These are phyloP conservation scores for Aspergillus ruber DNA, from an alignment of 2,329 filamentous ascomycete genomes.

Conservation along the genomic window DNA sequence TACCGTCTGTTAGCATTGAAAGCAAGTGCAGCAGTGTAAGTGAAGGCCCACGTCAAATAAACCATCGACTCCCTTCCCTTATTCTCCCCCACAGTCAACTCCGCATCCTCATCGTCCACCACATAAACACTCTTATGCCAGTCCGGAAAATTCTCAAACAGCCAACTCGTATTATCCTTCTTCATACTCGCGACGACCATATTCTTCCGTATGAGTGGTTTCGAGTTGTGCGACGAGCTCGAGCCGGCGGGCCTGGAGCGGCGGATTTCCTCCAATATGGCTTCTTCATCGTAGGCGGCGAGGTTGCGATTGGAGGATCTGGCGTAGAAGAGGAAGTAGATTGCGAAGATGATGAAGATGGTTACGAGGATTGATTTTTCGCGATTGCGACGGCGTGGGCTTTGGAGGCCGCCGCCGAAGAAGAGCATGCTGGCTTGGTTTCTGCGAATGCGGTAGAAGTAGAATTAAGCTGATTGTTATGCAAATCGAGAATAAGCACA, in stretches of 20 bases:
- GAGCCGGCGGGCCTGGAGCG: not conserved
- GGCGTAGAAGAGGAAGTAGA: conserved; percentile 30
- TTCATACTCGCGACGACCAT: conserved; percentile 37
- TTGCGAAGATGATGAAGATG: conserved; percentile 25
- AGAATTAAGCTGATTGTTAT: not conserved
- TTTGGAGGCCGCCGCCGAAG: conserved; percentile 25
- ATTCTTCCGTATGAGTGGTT: conserved; percentile 15
- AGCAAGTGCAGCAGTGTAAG: not conserved
- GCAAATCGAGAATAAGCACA: not conserved
- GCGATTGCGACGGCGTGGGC: conserved; percentile 28
- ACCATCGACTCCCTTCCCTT: conserved; percentile 41
- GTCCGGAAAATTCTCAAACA: conserved; percentile 32
- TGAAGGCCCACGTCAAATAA: conserved; percentile 34
- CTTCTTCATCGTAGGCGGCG: not conserved
- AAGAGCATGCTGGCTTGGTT: conserved; percentile 23
- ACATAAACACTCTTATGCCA: conserved; percentile 53
- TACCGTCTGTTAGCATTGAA: conserved; percentile 6
- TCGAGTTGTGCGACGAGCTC: not conserved
- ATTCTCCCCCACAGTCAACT: conserved; percentile 43
- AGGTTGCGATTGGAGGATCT: conserved; percentile 11
- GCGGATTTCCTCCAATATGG: not conserved
- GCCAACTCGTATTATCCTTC: conserved; percentile 35
- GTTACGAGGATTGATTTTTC: conserved; percentile 29
- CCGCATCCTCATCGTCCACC: conserved; percentile 44
- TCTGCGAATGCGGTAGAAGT: not conserved